Evolutionary conservation across 2,329 filamentous ascomycete species (phyloP), one percentile per base, ranked within the genome.

Genomic region (Pseudohalonectria lignicola): DNA sequence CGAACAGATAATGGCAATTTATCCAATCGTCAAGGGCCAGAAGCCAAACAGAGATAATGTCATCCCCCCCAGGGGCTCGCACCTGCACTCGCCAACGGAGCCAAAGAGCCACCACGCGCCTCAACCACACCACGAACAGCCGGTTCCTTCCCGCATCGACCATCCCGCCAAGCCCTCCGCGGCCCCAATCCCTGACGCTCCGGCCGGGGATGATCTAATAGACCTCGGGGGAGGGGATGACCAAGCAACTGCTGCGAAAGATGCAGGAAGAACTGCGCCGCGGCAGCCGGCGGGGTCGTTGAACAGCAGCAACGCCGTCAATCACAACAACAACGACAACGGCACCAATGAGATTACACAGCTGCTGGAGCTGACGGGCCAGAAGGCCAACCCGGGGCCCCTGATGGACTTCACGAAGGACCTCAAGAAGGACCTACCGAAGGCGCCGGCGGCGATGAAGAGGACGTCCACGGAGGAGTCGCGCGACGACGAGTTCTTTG

Each of bases 1-100:
- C 5, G 73, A 93, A 52, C 90, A 96, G 56, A 87, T 96, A 39
- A 68, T 93, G 49, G 71, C 82, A 18, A 87, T 96, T 42, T 83
- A 86, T 37, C 86, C 92, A 2, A 83, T 98, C 42, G 55, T 96
- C 19, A 75, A 76, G 29, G 88, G 86, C 23, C 86, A 94, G 56
- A 75, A 71, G 49, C 56, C 64, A 18, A 60, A 63, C 31, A 60
- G 68, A 39, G 63, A 68, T 55, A 72, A 73, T 47, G 55, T 70
- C 45, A 76, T 82, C 41, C 71, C 77, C 43, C 64, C 71, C 43
- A 62, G 63, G 35, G 41, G 52, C 11, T 49, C 51, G 7, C 44
- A n/a, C n/a, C n/a, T 47, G 29, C 40, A 32, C 12, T 49, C 38
- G 18, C 36, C 12, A 37, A 45, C 20, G n/a, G n/a, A n/a, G n/a